Conservation (phyloP, 2,329 filamentous ascomycete species). For the Cordyceps farinosa region DNA sequence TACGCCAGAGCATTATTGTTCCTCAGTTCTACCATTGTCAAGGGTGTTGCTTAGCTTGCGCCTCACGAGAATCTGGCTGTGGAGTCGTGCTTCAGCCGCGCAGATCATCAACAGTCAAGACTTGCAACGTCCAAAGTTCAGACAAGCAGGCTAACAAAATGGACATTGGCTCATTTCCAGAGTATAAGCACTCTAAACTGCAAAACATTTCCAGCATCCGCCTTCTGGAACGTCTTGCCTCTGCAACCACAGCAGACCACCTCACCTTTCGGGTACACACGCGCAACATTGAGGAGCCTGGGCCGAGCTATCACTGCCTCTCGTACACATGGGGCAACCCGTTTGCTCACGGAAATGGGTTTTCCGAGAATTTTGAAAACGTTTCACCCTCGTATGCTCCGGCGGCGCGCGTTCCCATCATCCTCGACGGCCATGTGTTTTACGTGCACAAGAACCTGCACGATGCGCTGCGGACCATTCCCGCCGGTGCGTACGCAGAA, state of each 20-base stretch:
- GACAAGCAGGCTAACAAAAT: background rate
- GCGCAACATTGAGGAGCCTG: conserved; percentile 19
- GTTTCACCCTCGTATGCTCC: conserved; percentile 19
- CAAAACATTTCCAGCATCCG: conserved; percentile 19
- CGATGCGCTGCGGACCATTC: conserved; percentile 22
- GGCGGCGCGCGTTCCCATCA: conserved; percentile 19
- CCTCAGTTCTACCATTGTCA: too few relatives aligned
- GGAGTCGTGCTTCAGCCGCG: too few relatives aligned
- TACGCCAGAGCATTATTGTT: too few relatives aligned
- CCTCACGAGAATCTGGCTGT: too few relatives aligned
- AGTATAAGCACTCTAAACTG: conserved; percentile 1
- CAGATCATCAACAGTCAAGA: too few relatives aligned
- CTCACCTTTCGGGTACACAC: conserved; percentile 21
- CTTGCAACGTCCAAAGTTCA: too few relatives aligned
- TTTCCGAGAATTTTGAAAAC: conserved; percentile 20
- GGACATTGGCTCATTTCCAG: background rate
- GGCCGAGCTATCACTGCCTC: conserved; percentile 23
- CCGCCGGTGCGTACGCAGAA: background rate
- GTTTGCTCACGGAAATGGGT: conserved; percentile 23
- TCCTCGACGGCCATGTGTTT: conserved; percentile 21
- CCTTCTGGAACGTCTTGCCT: conserved; percentile 17
- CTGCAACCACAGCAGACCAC: conserved; percentile 16
- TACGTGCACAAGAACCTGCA: conserved; percentile 24
- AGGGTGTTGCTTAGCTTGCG: too few relatives aligned
- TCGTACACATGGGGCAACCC: conserved; percentile 29